Percentiles rank a stretch among this genome's conserved stretches.
These are phyloP conservation scores for Chaetomium globosum DNA, from an alignment of 2,329 filamentous ascomycete species.

Conservation along the genomic window DNA sequence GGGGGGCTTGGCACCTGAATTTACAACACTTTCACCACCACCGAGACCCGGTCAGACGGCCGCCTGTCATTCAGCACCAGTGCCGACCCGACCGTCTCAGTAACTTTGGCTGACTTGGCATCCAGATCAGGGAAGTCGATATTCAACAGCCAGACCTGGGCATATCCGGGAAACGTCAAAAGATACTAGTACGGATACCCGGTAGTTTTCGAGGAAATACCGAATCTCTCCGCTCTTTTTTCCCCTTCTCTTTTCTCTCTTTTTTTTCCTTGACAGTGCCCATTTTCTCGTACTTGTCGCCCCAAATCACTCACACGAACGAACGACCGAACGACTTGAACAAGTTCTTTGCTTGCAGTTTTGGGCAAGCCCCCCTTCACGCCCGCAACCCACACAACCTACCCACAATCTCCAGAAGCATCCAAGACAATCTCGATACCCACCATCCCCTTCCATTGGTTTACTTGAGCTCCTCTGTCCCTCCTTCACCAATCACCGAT, in stretches of 20 bases:
- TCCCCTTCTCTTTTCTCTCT: not conserved
- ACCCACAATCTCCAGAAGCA: not conserved
- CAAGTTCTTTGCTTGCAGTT: not conserved
- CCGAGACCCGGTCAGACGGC: constrained; percentile 15
- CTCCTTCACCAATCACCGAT: constrained; percentile 20
- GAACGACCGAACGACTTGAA: not conserved
- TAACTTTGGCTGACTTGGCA: constrained; percentile 12
- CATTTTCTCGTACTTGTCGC: not conserved
- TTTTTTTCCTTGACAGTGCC: not conserved
- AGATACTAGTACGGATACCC: not conserved
- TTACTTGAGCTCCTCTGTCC: constrained; percentile 2
- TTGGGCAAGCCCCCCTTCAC: not conserved
- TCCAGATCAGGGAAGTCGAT: constrained; percentile 10
- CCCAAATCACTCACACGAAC: not conserved
- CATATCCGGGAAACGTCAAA: not conserved
- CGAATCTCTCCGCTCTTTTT: not conserved
- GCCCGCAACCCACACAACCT: not conserved
- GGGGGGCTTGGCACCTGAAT: constrained; percentile 23
- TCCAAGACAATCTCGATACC: constrained; percentile 2
- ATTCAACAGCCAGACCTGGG: not conserved
- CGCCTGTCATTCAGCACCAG: constrained; percentile 9
- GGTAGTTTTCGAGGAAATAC: not conserved
- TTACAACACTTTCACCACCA: constrained; percentile 10
- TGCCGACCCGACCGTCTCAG: not conserved
- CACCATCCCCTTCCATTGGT: constrained; percentile 14